Evolutionary conservation across 306 rosid species (phyloP).

Genomic region (Carpinus fangiana): DNA sequence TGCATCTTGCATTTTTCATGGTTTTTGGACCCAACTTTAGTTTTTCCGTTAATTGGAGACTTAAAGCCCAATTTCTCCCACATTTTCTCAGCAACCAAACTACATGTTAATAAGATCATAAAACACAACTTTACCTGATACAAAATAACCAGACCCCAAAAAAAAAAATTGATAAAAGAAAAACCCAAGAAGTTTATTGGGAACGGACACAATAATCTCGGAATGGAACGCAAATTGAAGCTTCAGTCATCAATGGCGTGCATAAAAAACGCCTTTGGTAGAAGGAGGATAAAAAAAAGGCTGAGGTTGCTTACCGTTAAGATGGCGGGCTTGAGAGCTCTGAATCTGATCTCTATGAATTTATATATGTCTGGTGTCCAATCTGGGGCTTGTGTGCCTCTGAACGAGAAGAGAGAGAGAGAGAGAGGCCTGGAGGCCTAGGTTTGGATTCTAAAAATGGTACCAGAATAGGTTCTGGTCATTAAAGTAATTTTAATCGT

Average conservation of each 20-base stretch:
- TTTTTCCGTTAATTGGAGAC: background rate
- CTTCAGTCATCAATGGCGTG: background rate
- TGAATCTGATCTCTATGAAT: background rate
- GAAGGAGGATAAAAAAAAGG: background rate
- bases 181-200: background rate
- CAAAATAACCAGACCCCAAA: no score
- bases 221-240: background rate
- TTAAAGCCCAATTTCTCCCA: background rate
- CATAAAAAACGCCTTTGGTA: background rate
- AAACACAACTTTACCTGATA: background rate
- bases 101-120: background rate
- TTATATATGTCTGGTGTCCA: background rate
- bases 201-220: background rate
- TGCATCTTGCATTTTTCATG: background rate
- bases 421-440: background rate
- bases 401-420: background rate
- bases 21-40: background rate
- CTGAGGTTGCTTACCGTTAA: background rate
- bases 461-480: background rate
- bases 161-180: background rate
- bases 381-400: background rate
- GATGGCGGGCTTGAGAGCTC: constrained; percentile 1
- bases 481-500: background rate
- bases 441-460: background rate
- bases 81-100: background rate